phyloP scores from a whole-genome alignment of 306 rosid species.

The Medicago truncatula region MtrunA17r5.0-ANR NC_053049.1:398001-398500 shows the following conservation, averaged over 20 bases:
- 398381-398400: conserved; percentile 60
- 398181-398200: conserved; percentile 86
- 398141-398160: conserved; percentile 63
- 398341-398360: conserved; percentile 81
- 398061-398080: background rate
- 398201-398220: conserved; percentile 70
- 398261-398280: conserved; percentile 15
- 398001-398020: conserved; percentile 18
- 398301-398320: conserved; percentile 56
- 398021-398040: background rate
- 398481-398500: conserved; percentile 45
- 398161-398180: conserved; percentile 88
- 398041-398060: conserved; percentile 8
- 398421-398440: conserved; percentile 45
- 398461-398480: conserved; percentile 1
- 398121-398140: conserved; percentile 85
- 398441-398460: background rate
- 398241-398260: conserved; percentile 10
- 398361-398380: conserved; percentile 88
- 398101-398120: conserved; percentile 71
- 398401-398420: conserved; percentile 86
- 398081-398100: conserved; percentile 28
- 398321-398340: conserved; percentile 84
- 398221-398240: background rate
- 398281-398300: conserved; percentile 1